phyloP scores from a whole-genome alignment of 495 filamentous ascomycete genomes.

The Lasiosphaeriaceae sp. region DNA sequence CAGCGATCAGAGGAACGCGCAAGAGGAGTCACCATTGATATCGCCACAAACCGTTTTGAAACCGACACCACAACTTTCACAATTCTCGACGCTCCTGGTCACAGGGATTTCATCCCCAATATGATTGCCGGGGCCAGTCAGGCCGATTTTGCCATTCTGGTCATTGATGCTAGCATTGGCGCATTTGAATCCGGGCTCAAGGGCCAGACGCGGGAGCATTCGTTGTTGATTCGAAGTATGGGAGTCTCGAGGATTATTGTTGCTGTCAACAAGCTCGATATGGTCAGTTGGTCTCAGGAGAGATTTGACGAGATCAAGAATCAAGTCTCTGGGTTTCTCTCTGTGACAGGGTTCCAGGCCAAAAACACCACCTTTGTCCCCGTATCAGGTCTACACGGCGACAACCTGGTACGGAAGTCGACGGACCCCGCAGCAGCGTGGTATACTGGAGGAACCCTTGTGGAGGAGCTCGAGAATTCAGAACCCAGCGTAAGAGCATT shows the following conservation, averaged over 20 bases:
- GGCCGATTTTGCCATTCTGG: conserved; percentile 92
- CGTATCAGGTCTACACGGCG: conserved; percentile 81
- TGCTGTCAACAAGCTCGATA: conserved; percentile 93
- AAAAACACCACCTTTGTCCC: conserved; percentile 84
- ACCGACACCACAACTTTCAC: conserved; percentile 84
- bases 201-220: conserved; percentile 93
- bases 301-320: conserved; percentile 82
- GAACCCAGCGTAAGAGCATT: conserved; percentile 67
- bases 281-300: conserved; percentile 70
- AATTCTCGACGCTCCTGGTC: conserved; percentile 91
- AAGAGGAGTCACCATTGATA: conserved; percentile 94
- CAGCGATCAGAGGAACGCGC: conserved; percentile 80
- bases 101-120: conserved; percentile 94
- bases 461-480: conserved; percentile 78
- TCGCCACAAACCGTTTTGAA: conserved; percentile 90
- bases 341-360: conserved; percentile 69
- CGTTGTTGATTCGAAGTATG: conserved; percentile 84
- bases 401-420: conserved; percentile 69
- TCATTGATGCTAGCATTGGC: conserved; percentile 83
- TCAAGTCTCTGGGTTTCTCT: conserved; percentile 79
- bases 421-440: conserved; percentile 58
- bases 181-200: conserved; percentile 91
- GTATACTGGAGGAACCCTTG: conserved; percentile 75
- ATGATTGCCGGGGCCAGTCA: conserved; percentile 98
- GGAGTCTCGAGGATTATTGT: conserved; percentile 84